Base-by-base conservation (phyloP, 2,329 filamentous ascomycete species). In the Aureobasidium subglaciale region DNA sequence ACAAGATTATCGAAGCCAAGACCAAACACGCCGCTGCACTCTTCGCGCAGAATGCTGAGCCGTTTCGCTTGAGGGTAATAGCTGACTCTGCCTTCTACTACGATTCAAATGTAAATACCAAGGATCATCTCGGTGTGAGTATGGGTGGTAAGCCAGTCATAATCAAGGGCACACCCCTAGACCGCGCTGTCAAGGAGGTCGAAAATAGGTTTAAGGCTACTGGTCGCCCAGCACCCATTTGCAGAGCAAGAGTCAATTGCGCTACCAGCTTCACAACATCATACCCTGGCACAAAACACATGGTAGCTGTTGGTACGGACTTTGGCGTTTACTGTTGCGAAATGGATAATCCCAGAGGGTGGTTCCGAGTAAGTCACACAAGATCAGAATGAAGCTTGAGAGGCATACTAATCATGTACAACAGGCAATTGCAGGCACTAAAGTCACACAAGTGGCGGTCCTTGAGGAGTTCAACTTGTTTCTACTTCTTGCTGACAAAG, bases 381-480 rank as follows among this genome's bases (percentile, higher is more conserved):
- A 9, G 5, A 16, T 22, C 35, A 48, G n/a, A n/a, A n/a, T 75
- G 5, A 20, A 54, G 13, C 9, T 15, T 6, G 15, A 5, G 7
- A 37, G 6, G 27, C 4, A 20, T 58, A 55, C 64, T 75, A 66
- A 75, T n/a, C 61, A 64, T 27, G 46, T 53, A 3, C 65, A 9
- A 32, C 10, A 95, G 87, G 84, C 88, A 7, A 90, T 96, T 22
- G 82, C 85, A 67, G 83, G 84, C 62, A 75, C 75, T 42, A 83
- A 84, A 56, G 91, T 99, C 15, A 95, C 92, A 2, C 93, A 99
- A 68, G 88, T 99, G 45, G 86, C 93, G 0, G 88, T 99, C 0
- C 81, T 99, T 6, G 95, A 99, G 67, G 93, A 97, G 61, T 97
- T 97, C 69, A 93, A 90, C 40, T 78, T 97, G 13, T 93, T 95